Evolutionary conservation across 108 stramenopile species (phyloP).

Genomic region (Pseudonitzschia pungens): DNA sequence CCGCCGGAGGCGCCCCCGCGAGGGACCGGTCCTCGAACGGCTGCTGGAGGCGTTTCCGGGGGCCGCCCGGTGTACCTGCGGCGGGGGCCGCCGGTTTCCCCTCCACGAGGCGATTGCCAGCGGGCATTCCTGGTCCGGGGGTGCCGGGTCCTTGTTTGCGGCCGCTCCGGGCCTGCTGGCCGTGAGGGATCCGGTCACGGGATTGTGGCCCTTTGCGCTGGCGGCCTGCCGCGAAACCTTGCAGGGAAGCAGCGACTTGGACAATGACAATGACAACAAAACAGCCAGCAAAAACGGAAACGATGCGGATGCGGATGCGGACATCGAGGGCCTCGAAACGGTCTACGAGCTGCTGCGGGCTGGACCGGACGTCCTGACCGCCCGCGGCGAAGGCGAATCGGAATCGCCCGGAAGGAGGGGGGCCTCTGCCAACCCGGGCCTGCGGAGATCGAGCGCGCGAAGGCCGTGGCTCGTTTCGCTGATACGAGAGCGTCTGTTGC

Average conservation of each 20-base stretch:
- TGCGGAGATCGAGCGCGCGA: too few species aligned
- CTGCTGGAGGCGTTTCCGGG: slow-evolving; percentile 23
- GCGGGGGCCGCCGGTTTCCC: slow-evolving; percentile 22
- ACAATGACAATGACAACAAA: too few species aligned
- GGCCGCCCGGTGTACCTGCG: background rate
- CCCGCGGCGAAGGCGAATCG: too few species aligned
- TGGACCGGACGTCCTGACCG: too few species aligned
- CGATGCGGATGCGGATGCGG: too few species aligned
- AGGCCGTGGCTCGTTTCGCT: too few species aligned
- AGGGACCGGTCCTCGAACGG: slow-evolving; percentile 18
- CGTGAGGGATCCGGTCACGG: slow-evolving; percentile 36
- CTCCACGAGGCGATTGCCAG: slow-evolving; percentile 38
- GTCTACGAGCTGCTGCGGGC: background rate
- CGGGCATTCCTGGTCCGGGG: slow-evolving; percentile 35
- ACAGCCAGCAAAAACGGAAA: background rate
- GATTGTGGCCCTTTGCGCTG: slow-evolving; percentile 51
- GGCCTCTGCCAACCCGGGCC: too few species aligned
- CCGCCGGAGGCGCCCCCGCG: slow-evolving; percentile 7
- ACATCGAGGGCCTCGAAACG: background rate
- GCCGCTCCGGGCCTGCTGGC: slow-evolving; percentile 26
- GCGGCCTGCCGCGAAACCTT: slow-evolving; percentile 15
- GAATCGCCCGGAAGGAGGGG: too few species aligned
- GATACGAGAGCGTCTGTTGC: too few species aligned
- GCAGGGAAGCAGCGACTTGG: too few species aligned
- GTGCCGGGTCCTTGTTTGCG: slow-evolving; percentile 29